phyloP scores from a whole-genome alignment of 2,329 filamentous ascomycete genomes.

The Helotiales sp. region DNA sequence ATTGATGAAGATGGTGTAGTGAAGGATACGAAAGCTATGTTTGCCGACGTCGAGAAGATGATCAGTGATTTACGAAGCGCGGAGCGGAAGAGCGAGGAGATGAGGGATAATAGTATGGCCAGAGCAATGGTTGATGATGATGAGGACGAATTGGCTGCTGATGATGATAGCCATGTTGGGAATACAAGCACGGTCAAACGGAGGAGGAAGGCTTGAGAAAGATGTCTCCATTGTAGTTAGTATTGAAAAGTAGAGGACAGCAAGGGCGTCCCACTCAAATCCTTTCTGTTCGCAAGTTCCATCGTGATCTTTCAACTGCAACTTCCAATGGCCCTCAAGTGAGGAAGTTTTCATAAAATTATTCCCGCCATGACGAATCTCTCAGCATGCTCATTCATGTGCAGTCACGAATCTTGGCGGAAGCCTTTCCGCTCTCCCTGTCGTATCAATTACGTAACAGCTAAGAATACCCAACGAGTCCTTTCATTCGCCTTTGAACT shows the following conservation, averaged over 20 bases:
- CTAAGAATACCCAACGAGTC: background rate
- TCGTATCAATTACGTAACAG: background rate
- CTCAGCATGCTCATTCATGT: background rate
- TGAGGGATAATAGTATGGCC: slow-evolving; percentile 22
- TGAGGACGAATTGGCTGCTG: slow-evolving; percentile 30
- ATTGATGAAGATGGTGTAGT: slow-evolving; percentile 84
- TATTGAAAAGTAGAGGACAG: background rate
- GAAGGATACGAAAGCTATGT: slow-evolving; percentile 86
- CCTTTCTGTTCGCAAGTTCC: background rate
- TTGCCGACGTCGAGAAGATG: slow-evolving; percentile 72
- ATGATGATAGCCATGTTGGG: slow-evolving; percentile 20
- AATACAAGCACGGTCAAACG: slow-evolving; percentile 26
- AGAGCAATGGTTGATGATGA: slow-evolving; percentile 20
- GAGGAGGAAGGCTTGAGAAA: slow-evolving; percentile 24
- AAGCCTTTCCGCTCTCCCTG: background rate
- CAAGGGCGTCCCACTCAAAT: background rate
- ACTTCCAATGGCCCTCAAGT: background rate
- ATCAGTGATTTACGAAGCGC: slow-evolving; percentile 32
- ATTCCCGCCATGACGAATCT: background rate
- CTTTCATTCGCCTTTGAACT: background rate
- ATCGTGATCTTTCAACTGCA: background rate
- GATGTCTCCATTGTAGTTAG: background rate
- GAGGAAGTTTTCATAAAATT: background rate
- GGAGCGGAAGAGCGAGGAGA: slow-evolving; percentile 33
- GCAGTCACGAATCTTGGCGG: background rate